A percentile compares a stretch with the other conserved stretches of the same genome.
These are phyloP conservation scores for Cystobasidiaceae sp. DNA, from an alignment of 1,284 basidiomycete species.

Conservation along the genomic window DNA sequence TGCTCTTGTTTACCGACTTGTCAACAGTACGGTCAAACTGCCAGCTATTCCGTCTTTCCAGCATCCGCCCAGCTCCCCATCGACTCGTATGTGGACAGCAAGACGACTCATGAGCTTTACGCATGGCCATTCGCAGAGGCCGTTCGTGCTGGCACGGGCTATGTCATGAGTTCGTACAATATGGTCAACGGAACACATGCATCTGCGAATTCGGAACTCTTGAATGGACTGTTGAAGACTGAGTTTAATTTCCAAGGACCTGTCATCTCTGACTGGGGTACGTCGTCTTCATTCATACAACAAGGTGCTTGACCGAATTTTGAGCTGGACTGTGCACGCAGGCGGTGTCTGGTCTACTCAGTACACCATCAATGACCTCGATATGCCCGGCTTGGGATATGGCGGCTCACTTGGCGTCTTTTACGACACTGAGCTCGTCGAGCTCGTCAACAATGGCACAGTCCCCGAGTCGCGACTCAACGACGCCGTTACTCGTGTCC, in stretches of 20 bases:
- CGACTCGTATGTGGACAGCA: constrained; percentile 38
- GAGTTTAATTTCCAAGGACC: constrained; percentile 49
- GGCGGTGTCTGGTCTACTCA: constrained; percentile 22
- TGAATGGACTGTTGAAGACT: constrained; percentile 66
- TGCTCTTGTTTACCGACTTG: not conserved
- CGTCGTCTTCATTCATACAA: constrained; percentile 12
- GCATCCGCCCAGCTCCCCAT: constrained; percentile 40
- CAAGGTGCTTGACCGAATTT: constrained; percentile 30
- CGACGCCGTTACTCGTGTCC: constrained; percentile 45
- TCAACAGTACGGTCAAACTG: constrained; percentile 13
- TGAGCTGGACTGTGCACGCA: not conserved
- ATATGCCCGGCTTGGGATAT: constrained; percentile 27
- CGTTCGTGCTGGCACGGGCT: constrained; percentile 48
- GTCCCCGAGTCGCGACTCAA: constrained; percentile 44
- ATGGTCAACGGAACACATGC: constrained; percentile 63
- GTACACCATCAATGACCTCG: constrained; percentile 14
- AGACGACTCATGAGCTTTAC: constrained; percentile 47
- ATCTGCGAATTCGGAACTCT: constrained; percentile 62
- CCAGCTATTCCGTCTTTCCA: constrained; percentile 32
- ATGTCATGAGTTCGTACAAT: constrained; percentile 14
- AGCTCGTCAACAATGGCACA: constrained; percentile 45
- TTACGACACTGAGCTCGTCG: constrained; percentile 32
- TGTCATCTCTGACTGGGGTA: constrained; percentile 44
- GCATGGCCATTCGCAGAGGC: constrained; percentile 51
- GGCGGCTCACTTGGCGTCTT: constrained; percentile 25